Conservation (phyloP, 257 asterid genomes). For the Nicotiana tomentosiformis region DNA sequence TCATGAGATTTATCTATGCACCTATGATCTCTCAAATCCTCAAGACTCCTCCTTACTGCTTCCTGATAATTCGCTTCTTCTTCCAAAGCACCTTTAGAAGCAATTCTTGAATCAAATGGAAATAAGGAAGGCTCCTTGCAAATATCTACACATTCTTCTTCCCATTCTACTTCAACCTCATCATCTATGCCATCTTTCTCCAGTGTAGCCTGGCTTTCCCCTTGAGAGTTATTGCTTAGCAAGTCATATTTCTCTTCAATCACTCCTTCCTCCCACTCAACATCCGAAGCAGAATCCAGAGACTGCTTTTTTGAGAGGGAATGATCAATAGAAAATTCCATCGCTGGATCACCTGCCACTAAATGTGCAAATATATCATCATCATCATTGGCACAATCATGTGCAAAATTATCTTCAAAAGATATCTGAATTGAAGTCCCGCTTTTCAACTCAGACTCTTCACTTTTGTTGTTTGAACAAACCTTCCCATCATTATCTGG, state of each 20-base stretch:
- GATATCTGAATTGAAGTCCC: constrained; percentile 72
- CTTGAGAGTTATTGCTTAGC: constrained; percentile 10
- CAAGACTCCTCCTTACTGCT: constrained; percentile 70
- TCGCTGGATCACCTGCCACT: constrained; percentile 59
- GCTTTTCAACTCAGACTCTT: constrained; percentile 21
- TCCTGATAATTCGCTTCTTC: constrained; percentile 74
- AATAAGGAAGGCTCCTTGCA: constrained; percentile 29
- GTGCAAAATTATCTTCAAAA: constrained; percentile 48
- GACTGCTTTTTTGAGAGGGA: constrained; percentile 29
- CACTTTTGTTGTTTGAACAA: constrained; percentile 22
- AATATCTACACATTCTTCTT: constrained; percentile 56
- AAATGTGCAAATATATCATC: constrained; percentile 64
- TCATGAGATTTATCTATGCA: constrained; percentile 20
- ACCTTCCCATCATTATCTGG: constrained; percentile 20
- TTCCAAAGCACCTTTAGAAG: constrained; percentile 52
- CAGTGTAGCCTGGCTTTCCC: constrained; percentile 14
- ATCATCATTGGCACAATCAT: constrained; percentile 35
- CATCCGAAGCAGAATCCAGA: constrained; percentile 42
- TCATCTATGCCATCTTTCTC: constrained; percentile 33
- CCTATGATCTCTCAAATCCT: constrained; percentile 31
- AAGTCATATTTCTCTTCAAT: constrained; percentile 26
- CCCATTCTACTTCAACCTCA: constrained; percentile 74
- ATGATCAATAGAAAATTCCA: constrained; percentile 36
- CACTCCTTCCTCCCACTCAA: constrained; percentile 73
- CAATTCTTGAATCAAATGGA: constrained; percentile 28